phyloP scores from a whole-genome alignment of 2,329 filamentous ascomycete species.

The Escovopsis sp. region DNA sequence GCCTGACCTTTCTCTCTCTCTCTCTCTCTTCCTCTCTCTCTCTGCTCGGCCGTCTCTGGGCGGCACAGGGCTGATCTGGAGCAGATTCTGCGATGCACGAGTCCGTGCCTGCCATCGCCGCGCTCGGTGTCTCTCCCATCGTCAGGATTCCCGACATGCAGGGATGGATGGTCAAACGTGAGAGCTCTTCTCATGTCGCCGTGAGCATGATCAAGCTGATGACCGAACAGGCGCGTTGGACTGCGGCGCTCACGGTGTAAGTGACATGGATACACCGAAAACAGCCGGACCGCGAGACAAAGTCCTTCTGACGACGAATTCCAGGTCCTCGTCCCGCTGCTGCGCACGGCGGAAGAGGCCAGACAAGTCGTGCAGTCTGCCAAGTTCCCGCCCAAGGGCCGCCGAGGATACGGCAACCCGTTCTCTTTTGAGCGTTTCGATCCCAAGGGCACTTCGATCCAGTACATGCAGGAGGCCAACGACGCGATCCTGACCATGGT shows the following conservation, averaged over 20 bases:
- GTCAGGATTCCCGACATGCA: slow-evolving; percentile 38
- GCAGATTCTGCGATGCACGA: slow-evolving; percentile 38
- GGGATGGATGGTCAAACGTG: slow-evolving; percentile 32
- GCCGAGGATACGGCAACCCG: slow-evolving; percentile 35
- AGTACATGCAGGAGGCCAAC: slow-evolving; percentile 36
- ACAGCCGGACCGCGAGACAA: no score
- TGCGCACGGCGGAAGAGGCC: slow-evolving; percentile 30
- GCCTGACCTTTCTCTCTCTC: background rate
- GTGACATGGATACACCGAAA: no score
- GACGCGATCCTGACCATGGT: slow-evolving; percentile 45
- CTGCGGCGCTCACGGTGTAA: slow-evolving; percentile 31
- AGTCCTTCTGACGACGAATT: no score
- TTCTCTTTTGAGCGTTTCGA: slow-evolving; percentile 29
- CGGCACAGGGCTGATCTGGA: background rate
- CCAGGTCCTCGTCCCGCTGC: slow-evolving; percentile 32
- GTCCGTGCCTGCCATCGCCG: slow-evolving; percentile 36
- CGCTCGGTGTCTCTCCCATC: slow-evolving; percentile 27
- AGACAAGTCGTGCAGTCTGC: slow-evolving; percentile 29
- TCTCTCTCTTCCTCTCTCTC: background rate
- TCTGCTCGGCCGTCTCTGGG: no score
- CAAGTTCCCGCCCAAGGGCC: slow-evolving; percentile 36
- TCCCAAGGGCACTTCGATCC: slow-evolving; percentile 28
- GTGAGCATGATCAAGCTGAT: slow-evolving; percentile 10
- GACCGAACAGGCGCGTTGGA: slow-evolving; percentile 38
- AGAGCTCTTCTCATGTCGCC: slow-evolving; percentile 1